A percentile compares a stretch with the other conserved stretches of the same genome.
These are phyloP conservation scores for Byssothecium circinans DNA, from an alignment of 2,329 filamentous ascomycete genomes.

Conservation along the genomic window DNA sequence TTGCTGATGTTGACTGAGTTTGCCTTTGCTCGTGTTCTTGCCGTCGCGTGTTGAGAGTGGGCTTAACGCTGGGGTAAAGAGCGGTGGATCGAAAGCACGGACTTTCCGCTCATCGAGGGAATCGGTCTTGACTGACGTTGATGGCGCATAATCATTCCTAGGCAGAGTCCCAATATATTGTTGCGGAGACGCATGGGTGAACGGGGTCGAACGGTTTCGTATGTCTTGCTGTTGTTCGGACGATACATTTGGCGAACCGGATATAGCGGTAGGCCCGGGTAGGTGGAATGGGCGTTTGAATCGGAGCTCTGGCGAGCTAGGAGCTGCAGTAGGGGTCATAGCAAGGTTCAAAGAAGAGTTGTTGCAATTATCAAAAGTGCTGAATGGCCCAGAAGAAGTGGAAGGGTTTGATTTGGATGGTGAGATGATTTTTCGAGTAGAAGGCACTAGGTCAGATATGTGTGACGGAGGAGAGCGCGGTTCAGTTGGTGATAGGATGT, in stretches of 20 bases:
- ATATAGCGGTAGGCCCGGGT: slow-evolving; percentile 8
- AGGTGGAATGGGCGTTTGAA: slow-evolving; percentile 49
- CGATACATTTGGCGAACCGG: neutral
- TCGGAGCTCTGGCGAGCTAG: slow-evolving; percentile 44
- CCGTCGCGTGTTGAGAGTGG: slow-evolving; percentile 8
- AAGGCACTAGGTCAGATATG: slow-evolving; percentile 28
- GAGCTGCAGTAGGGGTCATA: slow-evolving; percentile 29
- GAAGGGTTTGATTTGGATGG: slow-evolving; percentile 34
- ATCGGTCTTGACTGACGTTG: slow-evolving; percentile 3
- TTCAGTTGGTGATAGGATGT: slow-evolving; percentile 35
- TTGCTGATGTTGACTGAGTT: slow-evolving; percentile 11
- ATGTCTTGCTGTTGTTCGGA: slow-evolving; percentile 12
- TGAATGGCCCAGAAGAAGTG: slow-evolving; percentile 20
- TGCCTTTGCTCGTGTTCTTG: slow-evolving; percentile 2
- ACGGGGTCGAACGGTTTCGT: slow-evolving; percentile 7
- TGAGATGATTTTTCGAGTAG: slow-evolving; percentile 28
- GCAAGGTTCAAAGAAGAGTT: slow-evolving; percentile 24
- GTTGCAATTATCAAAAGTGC: slow-evolving; percentile 19
- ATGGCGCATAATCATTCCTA: slow-evolving; percentile 5
- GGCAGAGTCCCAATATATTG: slow-evolving; percentile 10
- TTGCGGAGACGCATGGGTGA: slow-evolving; percentile 3
- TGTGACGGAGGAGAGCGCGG: slow-evolving; percentile 26
- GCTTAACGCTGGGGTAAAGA: slow-evolving; percentile 11
- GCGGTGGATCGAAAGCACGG: slow-evolving; percentile 5
- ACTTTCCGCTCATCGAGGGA: slow-evolving; percentile 15